Evolutionary conservation across 495 filamentous ascomycete species (phyloP).

Genomic region (Aspergillus heteromorphus): DNA sequence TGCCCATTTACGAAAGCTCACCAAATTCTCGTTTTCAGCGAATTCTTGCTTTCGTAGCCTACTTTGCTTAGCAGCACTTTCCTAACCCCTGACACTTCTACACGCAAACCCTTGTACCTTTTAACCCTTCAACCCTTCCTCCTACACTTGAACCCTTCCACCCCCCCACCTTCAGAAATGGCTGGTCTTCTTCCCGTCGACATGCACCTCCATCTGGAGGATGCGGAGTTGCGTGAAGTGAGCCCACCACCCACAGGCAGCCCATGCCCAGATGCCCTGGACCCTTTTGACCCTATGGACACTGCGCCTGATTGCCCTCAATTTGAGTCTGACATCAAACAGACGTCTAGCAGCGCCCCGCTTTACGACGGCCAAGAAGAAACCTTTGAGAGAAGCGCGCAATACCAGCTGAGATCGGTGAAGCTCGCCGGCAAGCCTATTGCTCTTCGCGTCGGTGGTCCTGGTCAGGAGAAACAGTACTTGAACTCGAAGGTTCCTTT

Average conservation of each 20-base stretch:
- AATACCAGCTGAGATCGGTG: neutral
- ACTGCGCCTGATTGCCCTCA: neutral
- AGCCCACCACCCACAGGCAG: constrained; percentile 3
- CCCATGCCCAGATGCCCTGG: neutral
- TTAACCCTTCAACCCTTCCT: neutral
- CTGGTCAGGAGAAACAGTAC: too few relatives aligned
- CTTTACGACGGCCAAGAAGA: neutral
- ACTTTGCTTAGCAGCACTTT: neutral
- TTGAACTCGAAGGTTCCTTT: neutral
- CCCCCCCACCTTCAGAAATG: constrained; percentile 13
- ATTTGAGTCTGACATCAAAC: neutral
- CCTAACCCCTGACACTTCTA: too few relatives aligned
- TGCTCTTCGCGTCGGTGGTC: neutral
- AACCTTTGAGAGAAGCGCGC: neutral
- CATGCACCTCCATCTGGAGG: constrained; percentile 8
- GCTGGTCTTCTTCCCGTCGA: constrained; percentile 4
- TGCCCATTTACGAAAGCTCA: neutral
- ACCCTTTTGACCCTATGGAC: constrained; percentile 16
- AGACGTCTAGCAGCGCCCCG: neutral
- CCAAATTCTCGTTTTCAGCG: neutral
- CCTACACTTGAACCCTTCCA: too few relatives aligned
- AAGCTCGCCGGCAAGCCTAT: neutral
- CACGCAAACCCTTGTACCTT: too few relatives aligned
- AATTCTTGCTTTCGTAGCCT: neutral
- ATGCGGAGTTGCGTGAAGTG: constrained; percentile 13